These are phyloP conservation scores for Candida argentea DNA, from an alignment of 805 yeast species.

Conservation along the genomic window DNA sequence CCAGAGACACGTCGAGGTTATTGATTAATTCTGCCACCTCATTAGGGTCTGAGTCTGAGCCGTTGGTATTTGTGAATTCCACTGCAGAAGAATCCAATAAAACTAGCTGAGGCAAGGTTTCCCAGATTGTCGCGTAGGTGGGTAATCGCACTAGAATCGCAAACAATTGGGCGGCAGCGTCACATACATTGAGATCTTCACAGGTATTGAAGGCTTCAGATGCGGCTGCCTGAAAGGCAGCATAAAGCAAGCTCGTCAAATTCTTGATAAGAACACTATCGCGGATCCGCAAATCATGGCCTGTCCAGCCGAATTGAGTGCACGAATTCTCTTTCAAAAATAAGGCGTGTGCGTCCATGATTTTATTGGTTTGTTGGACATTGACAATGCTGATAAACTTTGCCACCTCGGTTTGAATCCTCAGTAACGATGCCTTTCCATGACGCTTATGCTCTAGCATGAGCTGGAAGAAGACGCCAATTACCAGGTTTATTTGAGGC, in stretches of 20 bases:
- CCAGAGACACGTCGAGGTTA: conserved; percentile 15
- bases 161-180: no score
- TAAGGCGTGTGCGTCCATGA: conserved; percentile 22
- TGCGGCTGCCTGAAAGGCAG: no score
- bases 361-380: conserved; percentile 25
- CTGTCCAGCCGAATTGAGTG: conserved; percentile 13
- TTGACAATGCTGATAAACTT: conserved; percentile 41
- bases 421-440: conserved; percentile 11
- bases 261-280: conserved; percentile 13
- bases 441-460: conserved; percentile 19
- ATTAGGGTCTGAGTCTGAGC: conserved; percentile 6
- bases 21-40: conserved; percentile 21
- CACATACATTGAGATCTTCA: no score
- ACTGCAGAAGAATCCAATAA: conserved; percentile 35
- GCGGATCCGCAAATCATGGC: conserved; percentile 10
- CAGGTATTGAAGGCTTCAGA: no score
- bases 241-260: no score
- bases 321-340: conserved; percentile 20
- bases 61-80: conserved; percentile 8
- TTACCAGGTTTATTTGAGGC: conserved; percentile 28
- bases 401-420: conserved; percentile 38
- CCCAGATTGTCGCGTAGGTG: conserved; percentile 23
- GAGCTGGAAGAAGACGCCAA: conserved; percentile 15
- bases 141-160: no score
- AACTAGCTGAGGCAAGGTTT: conserved; percentile 29